Conservation (phyloP, 257 asterid genomes). For the Orobanche coerulescens region DNA sequence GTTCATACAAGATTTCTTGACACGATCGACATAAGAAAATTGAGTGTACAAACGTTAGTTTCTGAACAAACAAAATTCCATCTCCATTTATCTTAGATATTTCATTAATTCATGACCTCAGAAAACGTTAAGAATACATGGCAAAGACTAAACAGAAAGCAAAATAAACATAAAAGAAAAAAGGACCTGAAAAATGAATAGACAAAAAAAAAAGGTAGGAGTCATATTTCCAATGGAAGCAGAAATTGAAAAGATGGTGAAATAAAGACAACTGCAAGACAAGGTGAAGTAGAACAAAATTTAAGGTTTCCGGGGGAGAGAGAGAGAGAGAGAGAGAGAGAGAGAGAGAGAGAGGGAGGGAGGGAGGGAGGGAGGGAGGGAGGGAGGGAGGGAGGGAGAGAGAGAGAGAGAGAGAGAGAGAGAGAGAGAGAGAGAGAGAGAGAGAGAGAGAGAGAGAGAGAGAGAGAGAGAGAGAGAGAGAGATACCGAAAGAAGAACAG, state of each 20-base stretch:
- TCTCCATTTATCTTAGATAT: neutral
- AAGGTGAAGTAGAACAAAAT: neutral
- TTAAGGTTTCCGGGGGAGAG: neutral
- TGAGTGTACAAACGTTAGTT: neutral
- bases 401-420: conserved; percentile 64
- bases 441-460: conserved; percentile 67
- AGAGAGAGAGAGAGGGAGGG: conserved; percentile 94
- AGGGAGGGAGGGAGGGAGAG: conserved; percentile 3
- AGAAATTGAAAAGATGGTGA: neutral
- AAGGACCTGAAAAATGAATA: no score
- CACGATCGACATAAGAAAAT: neutral
- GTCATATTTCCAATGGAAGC: neutral
- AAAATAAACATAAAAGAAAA: neutral
- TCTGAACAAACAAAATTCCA: neutral
- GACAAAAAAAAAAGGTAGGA: neutral
- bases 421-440: conserved; percentile 13
- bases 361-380: no score
- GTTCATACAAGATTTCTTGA: neutral
- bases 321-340: conserved; percentile 42
- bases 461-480: conserved; percentile 15
- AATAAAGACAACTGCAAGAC: neutral
- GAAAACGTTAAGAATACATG: conserved; percentile 5
- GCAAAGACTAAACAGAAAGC: neutral
- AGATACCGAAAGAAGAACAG: conserved; percentile 90
- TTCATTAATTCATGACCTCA: neutral